Conservation (phyloP, 2,329 filamentous ascomycete species). For the Cercospora canescens region DNA sequence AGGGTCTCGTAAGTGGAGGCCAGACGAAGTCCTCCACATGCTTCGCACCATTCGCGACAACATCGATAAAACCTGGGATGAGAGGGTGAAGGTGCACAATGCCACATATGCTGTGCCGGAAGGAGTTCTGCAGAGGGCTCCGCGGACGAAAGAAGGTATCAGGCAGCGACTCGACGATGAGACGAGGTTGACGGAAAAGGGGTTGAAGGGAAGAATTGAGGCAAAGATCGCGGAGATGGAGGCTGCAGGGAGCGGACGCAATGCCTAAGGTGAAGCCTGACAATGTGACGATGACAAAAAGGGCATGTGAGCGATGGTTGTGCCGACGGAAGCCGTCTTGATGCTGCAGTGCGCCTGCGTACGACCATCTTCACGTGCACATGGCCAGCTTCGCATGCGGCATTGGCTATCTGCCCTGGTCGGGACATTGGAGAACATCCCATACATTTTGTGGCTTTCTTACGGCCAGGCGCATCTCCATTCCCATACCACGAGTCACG, state of each 20-base stretch:
- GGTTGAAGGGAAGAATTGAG: not conserved
- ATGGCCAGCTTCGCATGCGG: no score
- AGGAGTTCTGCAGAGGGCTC: not conserved
- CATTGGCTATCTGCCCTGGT: no score
- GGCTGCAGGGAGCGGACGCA: not conserved
- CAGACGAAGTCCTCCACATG: not conserved
- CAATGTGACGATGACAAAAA: not conserved
- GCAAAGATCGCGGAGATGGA: slow-evolving; percentile 5
- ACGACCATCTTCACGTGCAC: not conserved
- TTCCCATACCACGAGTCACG: not conserved
- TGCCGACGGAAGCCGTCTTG: not conserved
- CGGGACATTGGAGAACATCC: not conserved
- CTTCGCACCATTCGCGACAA: not conserved
- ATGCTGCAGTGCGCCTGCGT: not conserved
- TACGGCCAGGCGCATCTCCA: not conserved
- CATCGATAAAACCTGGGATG: not conserved
- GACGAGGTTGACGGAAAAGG: not conserved
- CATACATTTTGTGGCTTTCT: not conserved
- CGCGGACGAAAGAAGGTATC: not conserved
- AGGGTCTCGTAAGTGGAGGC: not conserved
- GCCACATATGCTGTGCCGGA: not conserved
- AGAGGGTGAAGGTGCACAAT: not conserved
- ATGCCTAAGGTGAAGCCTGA: not conserved
- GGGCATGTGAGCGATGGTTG: not conserved
- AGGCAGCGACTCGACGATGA: slow-evolving; percentile 1